These are phyloP conservation scores for Spathaspora sp. DNA, from an alignment of 805 yeast genomes.

Conservation along the genomic window DNA sequence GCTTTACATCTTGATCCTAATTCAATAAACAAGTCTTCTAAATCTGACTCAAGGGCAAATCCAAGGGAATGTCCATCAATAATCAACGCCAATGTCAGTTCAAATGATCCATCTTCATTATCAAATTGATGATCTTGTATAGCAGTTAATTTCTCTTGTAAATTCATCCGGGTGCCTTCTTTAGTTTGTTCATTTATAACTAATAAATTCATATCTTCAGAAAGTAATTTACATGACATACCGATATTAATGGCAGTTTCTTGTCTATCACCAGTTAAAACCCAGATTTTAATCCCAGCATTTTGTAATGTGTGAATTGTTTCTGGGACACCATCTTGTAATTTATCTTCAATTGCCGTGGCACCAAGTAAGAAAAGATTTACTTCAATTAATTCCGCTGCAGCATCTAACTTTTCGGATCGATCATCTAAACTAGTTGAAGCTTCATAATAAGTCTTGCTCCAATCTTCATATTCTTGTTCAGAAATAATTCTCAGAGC, in stretches of 20 bases:
- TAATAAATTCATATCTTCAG: conserved; percentile 93
- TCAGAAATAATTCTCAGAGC: conserved; percentile 80
- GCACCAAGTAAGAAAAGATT: conserved; percentile 86
- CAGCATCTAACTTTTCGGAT: conserved; percentile 72
- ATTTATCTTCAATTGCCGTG: conserved; percentile 96
- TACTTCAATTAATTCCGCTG: conserved; percentile 83
- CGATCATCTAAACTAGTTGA: conserved; percentile 78
- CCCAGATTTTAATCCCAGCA: conserved; percentile 98
- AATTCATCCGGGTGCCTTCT: conserved; percentile 71
- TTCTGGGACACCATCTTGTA: conserved; percentile 98
- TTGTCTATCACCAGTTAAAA: conserved; percentile 95
- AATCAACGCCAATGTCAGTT: conserved; percentile 77
- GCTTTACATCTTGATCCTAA: conserved; percentile 89
- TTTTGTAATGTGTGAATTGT: conserved; percentile 92
- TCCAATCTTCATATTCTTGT: conserved; percentile 75
- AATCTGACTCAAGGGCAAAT: conserved; percentile 76
- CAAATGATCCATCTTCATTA: conserved; percentile 51
- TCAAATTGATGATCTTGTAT: conserved; percentile 64
- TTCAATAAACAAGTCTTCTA: conserved; percentile 74
- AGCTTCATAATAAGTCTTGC: conserved; percentile 64
- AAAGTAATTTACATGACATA: conserved; percentile 90
- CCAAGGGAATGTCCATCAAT: conserved; percentile 93
- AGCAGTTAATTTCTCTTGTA: conserved; percentile 72
- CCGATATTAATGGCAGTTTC: conserved; percentile 99
- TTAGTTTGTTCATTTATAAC: conserved; percentile 83